Percentiles rank a stretch among this genome's conserved stretches.
Evolutionary conservation across 83 land plant genomes (phyloP).

Genomic region (Larix sibirica): DNA sequence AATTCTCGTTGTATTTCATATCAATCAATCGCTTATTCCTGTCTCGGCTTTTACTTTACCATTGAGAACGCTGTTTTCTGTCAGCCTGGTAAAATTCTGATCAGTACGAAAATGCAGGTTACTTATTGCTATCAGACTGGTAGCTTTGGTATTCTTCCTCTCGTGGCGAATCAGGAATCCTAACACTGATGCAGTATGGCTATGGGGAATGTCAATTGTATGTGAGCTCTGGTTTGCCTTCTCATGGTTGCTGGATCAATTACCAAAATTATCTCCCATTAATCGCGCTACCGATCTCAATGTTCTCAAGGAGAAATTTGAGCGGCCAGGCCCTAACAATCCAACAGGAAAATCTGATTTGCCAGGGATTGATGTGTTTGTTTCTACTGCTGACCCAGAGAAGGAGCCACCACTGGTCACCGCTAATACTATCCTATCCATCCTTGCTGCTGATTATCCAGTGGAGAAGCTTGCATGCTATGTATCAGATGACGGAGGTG

Average conservation of each 20-base stretch:
- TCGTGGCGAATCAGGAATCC: conserved; percentile 56
- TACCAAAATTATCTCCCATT: conserved; percentile 72
- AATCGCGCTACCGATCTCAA: conserved; percentile 61
- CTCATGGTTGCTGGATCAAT: conserved; percentile 79
- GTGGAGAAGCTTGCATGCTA: conserved; percentile 81
- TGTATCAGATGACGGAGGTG: conserved; percentile 84
- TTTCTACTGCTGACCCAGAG: conserved; percentile 83
- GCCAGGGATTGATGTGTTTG: conserved; percentile 75
- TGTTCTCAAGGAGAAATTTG: conserved; percentile 67
- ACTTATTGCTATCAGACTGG: conserved; percentile 50
- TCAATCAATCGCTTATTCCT: too few species aligned
- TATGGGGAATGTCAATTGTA: conserved; percentile 74
- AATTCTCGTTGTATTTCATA: too few species aligned
- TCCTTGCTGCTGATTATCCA: conserved; percentile 69
- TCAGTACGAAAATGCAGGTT: conserved; percentile 34
- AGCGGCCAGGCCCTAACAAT: conserved; percentile 37
- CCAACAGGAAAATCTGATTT: conserved; percentile 67
- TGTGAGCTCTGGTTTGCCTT: conserved; percentile 76
- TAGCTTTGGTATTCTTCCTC: conserved; percentile 51
- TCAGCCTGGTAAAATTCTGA: too few species aligned
- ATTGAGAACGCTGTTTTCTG: too few species aligned
- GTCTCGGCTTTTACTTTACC: too few species aligned
- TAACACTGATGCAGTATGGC: conserved; percentile 71
- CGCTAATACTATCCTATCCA: conserved; percentile 70
- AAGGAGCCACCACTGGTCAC: conserved; percentile 79